Percentiles rank a stretch among this genome's conserved stretches.
These are phyloP conservation scores for Rhizoctonia solani DNA, from an alignment of 1,284 basidiomycete species.

Conservation along the genomic window DNA sequence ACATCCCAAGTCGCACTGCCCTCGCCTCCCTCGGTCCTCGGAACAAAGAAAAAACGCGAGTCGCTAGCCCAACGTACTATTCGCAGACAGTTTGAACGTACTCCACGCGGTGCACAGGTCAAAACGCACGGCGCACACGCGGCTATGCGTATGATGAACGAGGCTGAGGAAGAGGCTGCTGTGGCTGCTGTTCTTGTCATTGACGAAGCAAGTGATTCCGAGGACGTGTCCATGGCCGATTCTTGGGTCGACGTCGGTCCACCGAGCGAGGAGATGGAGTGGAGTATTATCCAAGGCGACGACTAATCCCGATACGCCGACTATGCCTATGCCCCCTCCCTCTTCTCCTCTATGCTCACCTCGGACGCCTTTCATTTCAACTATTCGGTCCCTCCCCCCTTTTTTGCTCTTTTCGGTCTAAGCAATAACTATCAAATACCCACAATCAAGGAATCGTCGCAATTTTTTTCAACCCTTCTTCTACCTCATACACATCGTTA, in stretches of 20 bases:
- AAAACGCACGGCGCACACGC: slow-evolving; percentile 32
- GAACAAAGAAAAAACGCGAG: slow-evolving; percentile 27
- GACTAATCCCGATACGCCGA: neutral
- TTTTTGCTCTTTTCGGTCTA: neutral
- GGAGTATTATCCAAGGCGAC: slow-evolving; percentile 25
- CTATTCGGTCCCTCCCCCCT: neutral
- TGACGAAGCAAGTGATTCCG: neutral
- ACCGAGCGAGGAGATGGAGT: slow-evolving; percentile 16
- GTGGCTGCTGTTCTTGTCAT: slow-evolving; percentile 15
- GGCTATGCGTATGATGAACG: slow-evolving; percentile 24
- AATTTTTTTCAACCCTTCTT: no score
- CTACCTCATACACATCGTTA: no score
- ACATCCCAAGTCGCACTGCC: neutral
- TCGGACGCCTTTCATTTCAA: neutral
- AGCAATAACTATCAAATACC: neutral
- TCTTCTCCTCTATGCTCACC: neutral
- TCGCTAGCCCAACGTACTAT: slow-evolving; percentile 25
- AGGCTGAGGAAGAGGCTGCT: slow-evolving; percentile 9
- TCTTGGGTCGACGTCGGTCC: slow-evolving; percentile 17
- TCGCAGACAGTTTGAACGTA: slow-evolving; percentile 21
- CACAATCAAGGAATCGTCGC: neutral
- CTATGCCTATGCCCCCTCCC: slow-evolving; percentile 19
- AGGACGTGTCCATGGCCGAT: slow-evolving; percentile 23
- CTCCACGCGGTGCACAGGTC: slow-evolving; percentile 26
- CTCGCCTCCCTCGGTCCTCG: neutral